Evolutionary conservation across 139 green algal genomes (phyloP).

Genomic region (Pseudopediastrum boryanum): DNA sequence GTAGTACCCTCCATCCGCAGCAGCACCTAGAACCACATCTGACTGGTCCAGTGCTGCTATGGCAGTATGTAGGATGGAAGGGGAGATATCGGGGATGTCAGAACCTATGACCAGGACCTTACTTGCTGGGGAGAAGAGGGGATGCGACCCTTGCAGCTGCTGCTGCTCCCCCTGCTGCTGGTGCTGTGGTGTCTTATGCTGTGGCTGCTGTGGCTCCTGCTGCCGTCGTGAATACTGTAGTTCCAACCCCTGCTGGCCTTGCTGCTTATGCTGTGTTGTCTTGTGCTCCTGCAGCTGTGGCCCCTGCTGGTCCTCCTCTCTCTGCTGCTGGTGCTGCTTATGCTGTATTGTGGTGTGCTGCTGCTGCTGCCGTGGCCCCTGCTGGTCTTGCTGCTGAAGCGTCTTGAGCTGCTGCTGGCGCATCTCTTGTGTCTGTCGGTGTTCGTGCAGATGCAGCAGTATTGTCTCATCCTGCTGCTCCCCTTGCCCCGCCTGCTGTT

Average conservation of each 20-base stretch:
- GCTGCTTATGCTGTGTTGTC: too few species aligned
- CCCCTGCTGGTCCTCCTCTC: not conserved
- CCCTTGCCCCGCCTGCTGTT: not conserved
- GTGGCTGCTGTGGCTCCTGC: not conserved
- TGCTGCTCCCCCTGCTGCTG: not conserved
- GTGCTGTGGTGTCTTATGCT: not conserved
- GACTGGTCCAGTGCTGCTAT: slow-evolving; percentile 8
- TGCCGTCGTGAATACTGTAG: not conserved
- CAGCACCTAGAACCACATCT: slow-evolving; percentile 68
- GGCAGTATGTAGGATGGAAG: slow-evolving; percentile 35
- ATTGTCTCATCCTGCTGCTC: too few species aligned
- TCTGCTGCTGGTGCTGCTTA: not conserved
- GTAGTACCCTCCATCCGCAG: slow-evolving; percentile 77
- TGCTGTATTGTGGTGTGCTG: not conserved
- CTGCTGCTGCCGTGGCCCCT: not conserved
- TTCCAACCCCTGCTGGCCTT: not conserved
- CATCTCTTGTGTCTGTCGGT: too few species aligned
- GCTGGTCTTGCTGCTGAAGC: not conserved
- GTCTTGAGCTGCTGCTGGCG: not conserved
- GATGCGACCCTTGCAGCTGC: not conserved
- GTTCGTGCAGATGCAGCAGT: too few species aligned
- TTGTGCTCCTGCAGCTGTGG: not conserved
- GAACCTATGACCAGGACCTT: slow-evolving; percentile 66
- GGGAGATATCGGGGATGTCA: slow-evolving; percentile 68
- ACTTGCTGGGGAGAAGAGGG: not conserved